A percentile compares a stretch with the other conserved stretches of the same genome.
These are phyloP conservation scores for Sclerotiophoma versabilis DNA, from an alignment of 2,329 filamentous ascomycete genomes.

Conservation along the genomic window DNA sequence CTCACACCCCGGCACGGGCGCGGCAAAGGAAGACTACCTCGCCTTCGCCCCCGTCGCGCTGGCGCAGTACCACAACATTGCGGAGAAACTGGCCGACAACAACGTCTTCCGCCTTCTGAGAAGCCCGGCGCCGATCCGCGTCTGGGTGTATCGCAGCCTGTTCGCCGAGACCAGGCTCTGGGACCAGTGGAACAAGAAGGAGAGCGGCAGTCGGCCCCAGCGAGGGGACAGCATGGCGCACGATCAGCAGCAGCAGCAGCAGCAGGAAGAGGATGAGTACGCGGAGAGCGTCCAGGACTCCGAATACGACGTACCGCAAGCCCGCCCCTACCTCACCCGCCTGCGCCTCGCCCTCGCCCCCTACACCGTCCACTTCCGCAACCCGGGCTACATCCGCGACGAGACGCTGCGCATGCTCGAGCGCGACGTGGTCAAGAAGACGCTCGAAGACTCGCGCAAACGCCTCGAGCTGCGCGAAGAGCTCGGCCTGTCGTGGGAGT, in stretches of 20 bases:
- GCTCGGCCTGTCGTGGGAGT: slow-evolving; percentile 62
- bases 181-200: slow-evolving; percentile 26
- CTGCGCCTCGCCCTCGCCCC: slow-evolving; percentile 56
- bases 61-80: slow-evolving; percentile 34
- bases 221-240: background rate
- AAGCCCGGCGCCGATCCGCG: slow-evolving; percentile 35
- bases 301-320: slow-evolving; percentile 21
- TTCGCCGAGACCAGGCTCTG: slow-evolving; percentile 32
- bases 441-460: slow-evolving; percentile 64
- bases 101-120: slow-evolving; percentile 34
- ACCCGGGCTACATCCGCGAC: slow-evolving; percentile 65
- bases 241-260: background rate
- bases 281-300: slow-evolving; percentile 24
- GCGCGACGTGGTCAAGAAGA: slow-evolving; percentile 62
- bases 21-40: slow-evolving; percentile 6
- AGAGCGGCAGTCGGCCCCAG: background rate
- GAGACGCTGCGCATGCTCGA: slow-evolving; percentile 65
- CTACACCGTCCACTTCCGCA: slow-evolving; percentile 67
- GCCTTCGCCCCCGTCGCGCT: slow-evolving; percentile 32
- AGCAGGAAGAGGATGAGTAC: slow-evolving; percentile 15
- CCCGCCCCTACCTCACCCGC: slow-evolving; percentile 51
- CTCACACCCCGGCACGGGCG: background rate
- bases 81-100: slow-evolving; percentile 33
- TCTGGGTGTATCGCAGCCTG: slow-evolving; percentile 36
- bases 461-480: slow-evolving; percentile 64